A percentile compares a stretch with the other conserved stretches of the same genome.
Evolutionary conservation across 345 rosid genomes (phyloP).

Genomic region (Firmiana major): DNA sequence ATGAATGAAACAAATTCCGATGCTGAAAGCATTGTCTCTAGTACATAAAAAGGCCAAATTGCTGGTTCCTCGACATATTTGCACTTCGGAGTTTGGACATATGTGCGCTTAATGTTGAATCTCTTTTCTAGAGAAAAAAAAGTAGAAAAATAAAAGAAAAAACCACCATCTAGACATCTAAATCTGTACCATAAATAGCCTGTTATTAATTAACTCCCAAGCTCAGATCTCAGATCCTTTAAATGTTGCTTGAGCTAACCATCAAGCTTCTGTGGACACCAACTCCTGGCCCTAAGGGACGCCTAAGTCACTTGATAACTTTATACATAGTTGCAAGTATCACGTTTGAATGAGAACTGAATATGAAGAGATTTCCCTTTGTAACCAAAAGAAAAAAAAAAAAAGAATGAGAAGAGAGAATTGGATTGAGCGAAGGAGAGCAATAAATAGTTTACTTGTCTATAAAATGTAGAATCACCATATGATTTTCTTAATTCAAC

Average conservation of each 20-base stretch:
- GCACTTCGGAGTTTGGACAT: no score
- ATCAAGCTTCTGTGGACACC: constrained; percentile 21
- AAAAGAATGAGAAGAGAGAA: background rate
- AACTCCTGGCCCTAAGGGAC: constrained; percentile 33
- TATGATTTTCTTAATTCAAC: constrained; percentile 81
- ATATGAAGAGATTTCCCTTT: no score
- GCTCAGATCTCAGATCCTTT: no score
- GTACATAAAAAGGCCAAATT: background rate
- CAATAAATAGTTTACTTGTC: constrained; percentile 53
- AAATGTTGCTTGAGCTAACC: background rate
- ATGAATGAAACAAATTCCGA: background rate
- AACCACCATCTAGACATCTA: no score
- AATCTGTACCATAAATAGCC: background rate
- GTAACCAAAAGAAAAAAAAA: no score
- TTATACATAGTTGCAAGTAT: constrained; percentile 69
- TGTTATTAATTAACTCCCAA: no score
- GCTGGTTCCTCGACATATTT: no score
- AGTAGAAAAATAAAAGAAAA: no score
- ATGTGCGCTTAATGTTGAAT: no score
- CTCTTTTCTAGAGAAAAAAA: no score
- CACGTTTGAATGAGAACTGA: background rate
- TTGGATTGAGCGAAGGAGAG: background rate
- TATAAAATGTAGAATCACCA: constrained; percentile 72
- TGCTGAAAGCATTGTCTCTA: background rate
- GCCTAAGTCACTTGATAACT: constrained; percentile 63